These are phyloP conservation scores for Aspergillus indologenus DNA, from an alignment of 495 filamentous ascomycete genomes.

Conservation along the genomic window DNA sequence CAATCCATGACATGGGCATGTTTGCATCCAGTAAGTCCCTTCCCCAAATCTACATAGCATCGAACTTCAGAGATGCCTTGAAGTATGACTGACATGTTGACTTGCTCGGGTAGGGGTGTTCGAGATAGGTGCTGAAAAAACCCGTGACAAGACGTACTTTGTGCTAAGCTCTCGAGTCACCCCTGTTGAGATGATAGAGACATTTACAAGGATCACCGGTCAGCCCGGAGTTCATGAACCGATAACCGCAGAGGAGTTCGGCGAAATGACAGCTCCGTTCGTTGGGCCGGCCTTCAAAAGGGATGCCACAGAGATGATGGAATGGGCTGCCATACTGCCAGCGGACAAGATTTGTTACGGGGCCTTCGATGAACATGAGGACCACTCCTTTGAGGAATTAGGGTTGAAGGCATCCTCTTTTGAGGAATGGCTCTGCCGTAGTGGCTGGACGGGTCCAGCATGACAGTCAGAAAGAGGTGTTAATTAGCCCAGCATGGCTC, in stretches of 20 bases:
- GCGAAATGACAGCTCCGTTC: neutral
- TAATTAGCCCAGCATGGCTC: neutral
- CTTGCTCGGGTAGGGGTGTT: conserved; percentile 11
- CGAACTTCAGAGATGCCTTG: neutral
- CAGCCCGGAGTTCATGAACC: conserved; percentile 13
- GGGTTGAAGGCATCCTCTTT: conserved; percentile 18
- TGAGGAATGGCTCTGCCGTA: conserved; percentile 23
- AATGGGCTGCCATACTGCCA: conserved; percentile 20
- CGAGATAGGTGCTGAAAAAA: conserved; percentile 15
- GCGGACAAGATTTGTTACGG: conserved; percentile 22
- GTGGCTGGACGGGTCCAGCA: conserved; percentile 15
- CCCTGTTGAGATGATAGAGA: conserved; percentile 9
- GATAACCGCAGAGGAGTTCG: conserved; percentile 17
- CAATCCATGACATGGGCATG: conserved; percentile 19
- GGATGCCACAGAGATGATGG: conserved; percentile 25
- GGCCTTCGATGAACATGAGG: conserved; percentile 10
- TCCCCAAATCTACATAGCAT: neutral
- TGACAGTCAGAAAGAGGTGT: neutral
- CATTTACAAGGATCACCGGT: conserved; percentile 16
- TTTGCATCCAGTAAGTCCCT: conserved; percentile 20
- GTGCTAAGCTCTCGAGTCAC: conserved; percentile 7
- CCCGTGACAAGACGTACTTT: conserved; percentile 18
- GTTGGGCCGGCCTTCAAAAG: conserved; percentile 17
- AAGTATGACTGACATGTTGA: neutral
- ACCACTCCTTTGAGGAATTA: conserved; percentile 17